Evolutionary conservation across 1,284 basidiomycete species (phyloP), one percentile per base, ranked within the genome.

Genomic region (Jaminaea rosea): DNA sequence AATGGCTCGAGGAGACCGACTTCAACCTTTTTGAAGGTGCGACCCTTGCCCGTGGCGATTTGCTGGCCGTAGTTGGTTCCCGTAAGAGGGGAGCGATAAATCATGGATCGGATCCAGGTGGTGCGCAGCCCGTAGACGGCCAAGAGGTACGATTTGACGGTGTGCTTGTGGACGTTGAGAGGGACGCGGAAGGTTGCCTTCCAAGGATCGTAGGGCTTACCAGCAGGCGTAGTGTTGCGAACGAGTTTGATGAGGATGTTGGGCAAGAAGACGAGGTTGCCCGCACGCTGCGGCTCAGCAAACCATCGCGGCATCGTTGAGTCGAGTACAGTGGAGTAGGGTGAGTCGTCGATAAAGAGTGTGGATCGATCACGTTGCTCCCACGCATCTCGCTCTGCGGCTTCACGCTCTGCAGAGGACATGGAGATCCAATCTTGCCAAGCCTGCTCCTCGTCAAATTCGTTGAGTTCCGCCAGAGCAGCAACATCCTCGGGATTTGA

Each of bases 71-170:
- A n/a, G n/a, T n/a, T n/a, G 19, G 72, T 73, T 11, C 83, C 62
- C 6, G 55, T 55, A 15, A 63, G 44, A 26, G 53, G 47, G 11
- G 67, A 62, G 28, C 71, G 62, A 70, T 89, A 90, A 77, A 88
- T 87, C 78, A 87, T 87, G 15, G 91, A 94, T 36, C 90, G 87
- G 60, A 93, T 88, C 76, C 92, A 96, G 7, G 91, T 94, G 36
- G 94, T 84, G 58, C 87, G 65, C 21, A 74, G 57, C 8, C 70
- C 87, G 70, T 96, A 96, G 39, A 86, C 82, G 26, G 88, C 80
- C 31, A 77, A 77, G 26, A 96, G 82, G 75, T 94, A 93, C 2
- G 86, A 86, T 44, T 89, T 84, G 28, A 96, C 78, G 75, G 91
- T 88, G 58, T 85, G 88, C 77, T 96, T 96, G 52, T 89, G 93